phyloP scores from a whole-genome alignment of 2,329 filamentous ascomycete species.

The Trichoderma arundinaceum region DNA sequence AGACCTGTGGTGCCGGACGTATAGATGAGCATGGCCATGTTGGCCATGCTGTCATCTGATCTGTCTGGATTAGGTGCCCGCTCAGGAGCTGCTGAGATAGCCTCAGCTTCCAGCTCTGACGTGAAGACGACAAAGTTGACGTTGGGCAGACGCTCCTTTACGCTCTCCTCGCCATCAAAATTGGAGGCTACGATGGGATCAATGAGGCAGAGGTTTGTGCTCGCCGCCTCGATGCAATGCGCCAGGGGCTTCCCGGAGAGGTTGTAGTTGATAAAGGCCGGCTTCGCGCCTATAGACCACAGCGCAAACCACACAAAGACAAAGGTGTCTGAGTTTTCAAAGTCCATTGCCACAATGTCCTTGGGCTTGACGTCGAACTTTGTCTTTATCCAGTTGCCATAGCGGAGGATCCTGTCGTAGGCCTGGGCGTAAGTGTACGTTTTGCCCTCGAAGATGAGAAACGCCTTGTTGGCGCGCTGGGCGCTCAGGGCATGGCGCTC shows the following conservation, averaged over 20 bases:
- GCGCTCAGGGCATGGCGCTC: conserved; percentile 66
- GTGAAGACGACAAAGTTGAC: conserved; percentile 69
- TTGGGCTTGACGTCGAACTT: conserved; percentile 67
- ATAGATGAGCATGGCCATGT: conserved; percentile 78
- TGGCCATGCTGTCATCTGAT: conserved; percentile 54
- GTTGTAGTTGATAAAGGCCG: conserved; percentile 90
- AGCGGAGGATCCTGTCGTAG: conserved; percentile 73
- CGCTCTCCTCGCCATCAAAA: conserved; percentile 61
- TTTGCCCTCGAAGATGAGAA: conserved; percentile 71
- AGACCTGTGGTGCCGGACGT: conserved; percentile 86
- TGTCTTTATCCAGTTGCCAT: conserved; percentile 76
- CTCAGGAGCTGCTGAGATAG: conserved; percentile 55
- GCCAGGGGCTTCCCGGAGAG: conserved; percentile 71
- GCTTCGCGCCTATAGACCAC: conserved; percentile 82
- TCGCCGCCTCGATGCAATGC: conserved; percentile 75
- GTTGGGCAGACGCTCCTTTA: conserved; percentile 55
- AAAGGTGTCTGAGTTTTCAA: conserved; percentile 80
- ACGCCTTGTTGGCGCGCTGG: conserved; percentile 58
- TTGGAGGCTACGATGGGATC: conserved; percentile 65
- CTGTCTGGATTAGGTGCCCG: conserved; percentile 65
- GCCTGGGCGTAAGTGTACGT: conserved; percentile 76
- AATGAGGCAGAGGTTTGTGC: conserved; percentile 69
- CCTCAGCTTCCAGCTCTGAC: conserved; percentile 60
- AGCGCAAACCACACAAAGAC: conserved; percentile 77
- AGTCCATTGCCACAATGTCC: conserved; percentile 81